Percentiles rank a stretch among this genome's conserved stretches.
phyloP scores from a whole-genome alignment of 768 basidiomycete genomes.

The Phaeotremella fagi region DNA sequence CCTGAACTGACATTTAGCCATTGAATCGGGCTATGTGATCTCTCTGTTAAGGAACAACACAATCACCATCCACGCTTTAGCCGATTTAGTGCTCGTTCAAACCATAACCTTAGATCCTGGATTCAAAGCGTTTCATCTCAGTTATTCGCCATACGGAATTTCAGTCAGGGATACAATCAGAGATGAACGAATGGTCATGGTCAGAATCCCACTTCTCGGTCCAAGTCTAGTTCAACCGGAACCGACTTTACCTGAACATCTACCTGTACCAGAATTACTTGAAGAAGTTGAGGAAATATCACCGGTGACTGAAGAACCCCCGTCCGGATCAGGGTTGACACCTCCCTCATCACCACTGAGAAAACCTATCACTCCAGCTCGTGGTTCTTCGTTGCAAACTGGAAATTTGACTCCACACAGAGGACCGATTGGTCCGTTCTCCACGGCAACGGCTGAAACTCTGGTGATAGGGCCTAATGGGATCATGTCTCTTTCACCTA shows the following conservation, averaged over 20 bases:
- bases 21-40: constrained; percentile 76
- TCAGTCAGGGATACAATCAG: constrained; percentile 29
- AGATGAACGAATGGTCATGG: constrained; percentile 30
- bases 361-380: constrained; percentile 24
- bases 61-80: constrained; percentile 74
- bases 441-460: constrained; percentile 35
- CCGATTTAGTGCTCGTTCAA: constrained; percentile 60
- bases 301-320: constrained; percentile 33
- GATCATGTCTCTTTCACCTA: constrained; percentile 36
- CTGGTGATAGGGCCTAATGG: constrained; percentile 32
- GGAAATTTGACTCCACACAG: not conserved
- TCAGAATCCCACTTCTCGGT: constrained; percentile 24
- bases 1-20: constrained; percentile 52
- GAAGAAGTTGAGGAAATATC: not conserved
- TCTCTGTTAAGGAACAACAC: constrained; percentile 72
- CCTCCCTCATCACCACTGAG: constrained; percentile 41
- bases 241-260: not conserved
- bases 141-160: constrained; percentile 45
- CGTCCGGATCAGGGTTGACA: constrained; percentile 42
- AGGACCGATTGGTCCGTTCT: constrained; percentile 21
- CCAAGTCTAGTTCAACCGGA: constrained; percentile 21
- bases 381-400: constrained; percentile 25
- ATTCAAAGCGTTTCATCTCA: constrained; percentile 28
- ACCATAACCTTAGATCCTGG: constrained; percentile 56
- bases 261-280: not conserved